phyloP scores from a whole-genome alignment of 2,329 filamentous ascomycete species.

The Ilyonectria sp. region DNA sequence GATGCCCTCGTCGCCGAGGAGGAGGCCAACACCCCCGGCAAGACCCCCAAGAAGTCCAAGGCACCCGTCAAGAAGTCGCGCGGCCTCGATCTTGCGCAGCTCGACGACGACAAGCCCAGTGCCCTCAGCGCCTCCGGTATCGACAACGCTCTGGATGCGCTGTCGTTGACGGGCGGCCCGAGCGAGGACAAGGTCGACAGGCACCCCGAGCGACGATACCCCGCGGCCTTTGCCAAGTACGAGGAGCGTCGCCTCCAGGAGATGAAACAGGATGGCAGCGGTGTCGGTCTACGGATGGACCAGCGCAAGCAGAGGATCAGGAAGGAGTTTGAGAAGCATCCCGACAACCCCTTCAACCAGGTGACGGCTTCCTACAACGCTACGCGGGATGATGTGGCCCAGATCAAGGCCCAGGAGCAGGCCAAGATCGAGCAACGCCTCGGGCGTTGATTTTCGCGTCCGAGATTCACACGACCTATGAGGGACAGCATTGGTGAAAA shows the following conservation, averaged over 20 bases:
- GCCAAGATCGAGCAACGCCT: conserved; percentile 82
- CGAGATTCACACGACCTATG: conserved; percentile 4
- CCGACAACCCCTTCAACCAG: conserved; percentile 97
- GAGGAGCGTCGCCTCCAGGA: conserved; percentile 87
- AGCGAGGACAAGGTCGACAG: conserved; percentile 82
- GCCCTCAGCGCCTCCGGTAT: conserved; percentile 88
- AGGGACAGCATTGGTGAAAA: conserved; percentile 17
- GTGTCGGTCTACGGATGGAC: conserved; percentile 81
- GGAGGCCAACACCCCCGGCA: conserved; percentile 75
- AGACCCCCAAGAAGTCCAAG: conserved; percentile 78
- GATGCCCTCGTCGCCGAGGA: conserved; percentile 88
- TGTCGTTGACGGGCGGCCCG: conserved; percentile 74
- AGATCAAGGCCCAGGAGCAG: conserved; percentile 77
- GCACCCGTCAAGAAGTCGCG: conserved; percentile 78
- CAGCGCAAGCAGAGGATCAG: conserved; percentile 87
- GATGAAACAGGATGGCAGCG: conserved; percentile 85
- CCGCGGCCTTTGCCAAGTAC: conserved; percentile 86
- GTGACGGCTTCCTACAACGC: conserved; percentile 83
- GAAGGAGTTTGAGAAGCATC: conserved; percentile 95
- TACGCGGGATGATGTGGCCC: conserved; percentile 80
- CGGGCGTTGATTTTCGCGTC: conserved; percentile 49
- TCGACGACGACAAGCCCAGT: conserved; percentile 75
- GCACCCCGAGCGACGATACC: conserved; percentile 90
- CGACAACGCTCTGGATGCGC: conserved; percentile 92
- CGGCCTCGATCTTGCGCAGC: conserved; percentile 82